Base-by-base conservation (phyloP, 202 grass and related monocot species). In the Digitaria exilis region DNA sequence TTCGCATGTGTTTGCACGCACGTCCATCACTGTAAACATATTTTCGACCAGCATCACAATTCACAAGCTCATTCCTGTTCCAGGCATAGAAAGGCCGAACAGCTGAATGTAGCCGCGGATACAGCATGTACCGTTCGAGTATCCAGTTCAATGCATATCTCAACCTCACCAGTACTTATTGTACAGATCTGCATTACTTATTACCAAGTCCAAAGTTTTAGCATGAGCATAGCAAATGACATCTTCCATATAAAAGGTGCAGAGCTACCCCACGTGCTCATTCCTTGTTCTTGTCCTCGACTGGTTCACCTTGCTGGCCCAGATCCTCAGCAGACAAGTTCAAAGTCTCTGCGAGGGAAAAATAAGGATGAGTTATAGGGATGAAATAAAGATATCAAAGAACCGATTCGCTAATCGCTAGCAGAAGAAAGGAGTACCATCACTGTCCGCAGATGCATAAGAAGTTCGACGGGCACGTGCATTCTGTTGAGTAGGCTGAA, bases 401-500 rank as follows among this genome's bases (percentile, higher is more conserved):
- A 39, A 39, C 37, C 7, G 5, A 65, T 43, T 0, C 25, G 3
- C 19, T 4, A 62, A 41, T 15, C 21, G 19, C 17, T 60, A 24
- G 66, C 17, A 25, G 29, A 46, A 32, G 50, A 35, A 55, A 84
- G 32, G 9, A 72, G 59, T 88, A 90, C 92, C 96, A 77, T 95
- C 91, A 51, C 61, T 93, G 80, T 98, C 96, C 41, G 54, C 87
- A 59, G 92, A 95, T 88, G 89, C 89, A 54, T 98, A 93, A 25
- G 76, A 62, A 67, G 92, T 69, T 73, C 90, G 84, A 22, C 92
- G 88, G 11, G 88, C 87, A 29, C 95, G 90, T 0, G 83, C 74
- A 86, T 93, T 88, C 67, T 98, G 92, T 69, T 87, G 90, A 77
- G 92, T 97, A 64, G 94, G 92, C 92, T 95, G 65, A 58, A 80